A percentile compares a stretch with the other conserved stretches of the same genome.
phyloP scores from a whole-genome alignment of 169 alveolate species.

The Plasmodium ovale region DNA sequence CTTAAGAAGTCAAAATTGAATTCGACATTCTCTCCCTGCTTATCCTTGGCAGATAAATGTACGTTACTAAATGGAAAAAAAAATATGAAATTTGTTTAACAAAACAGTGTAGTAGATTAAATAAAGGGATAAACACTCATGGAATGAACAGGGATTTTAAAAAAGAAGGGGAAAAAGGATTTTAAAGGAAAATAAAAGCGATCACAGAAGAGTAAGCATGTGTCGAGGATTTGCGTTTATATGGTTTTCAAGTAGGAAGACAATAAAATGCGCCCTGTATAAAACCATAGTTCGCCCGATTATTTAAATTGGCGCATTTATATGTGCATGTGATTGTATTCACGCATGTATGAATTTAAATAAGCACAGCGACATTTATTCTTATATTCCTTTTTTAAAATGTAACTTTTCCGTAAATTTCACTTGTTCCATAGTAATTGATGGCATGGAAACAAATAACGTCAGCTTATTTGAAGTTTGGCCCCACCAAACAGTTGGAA shows the following conservation, averaged over 20 bases:
- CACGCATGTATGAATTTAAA: neutral
- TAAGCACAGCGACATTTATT: neutral
- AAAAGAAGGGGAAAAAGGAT: neutral
- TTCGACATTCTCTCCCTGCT: constrained; percentile 39
- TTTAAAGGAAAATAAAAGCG: too few relatives aligned
- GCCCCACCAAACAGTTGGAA: constrained; percentile 76
- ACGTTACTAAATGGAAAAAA: constrained; percentile 29
- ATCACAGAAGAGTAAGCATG: neutral
- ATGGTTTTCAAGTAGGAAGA: neutral
- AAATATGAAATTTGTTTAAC: neutral
- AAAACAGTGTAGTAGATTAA: neutral
- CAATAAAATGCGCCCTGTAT: neutral
- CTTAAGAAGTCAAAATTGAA: constrained; percentile 45
- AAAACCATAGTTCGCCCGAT: neutral
- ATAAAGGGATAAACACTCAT: neutral
- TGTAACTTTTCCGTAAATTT: constrained; percentile 72
- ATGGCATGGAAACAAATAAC: constrained; percentile 39
- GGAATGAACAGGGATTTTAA: neutral
- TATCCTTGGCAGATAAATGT: constrained; percentile 29
- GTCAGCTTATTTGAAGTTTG: constrained; percentile 55
- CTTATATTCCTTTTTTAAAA: neutral
- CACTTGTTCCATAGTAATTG: constrained; percentile 19
- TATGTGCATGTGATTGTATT: neutral
- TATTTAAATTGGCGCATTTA: neutral
- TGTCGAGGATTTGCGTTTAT: too few relatives aligned